Conservation (phyloP, 495 filamentous ascomycete genomes). For the Penicillium ucsense region DNA sequence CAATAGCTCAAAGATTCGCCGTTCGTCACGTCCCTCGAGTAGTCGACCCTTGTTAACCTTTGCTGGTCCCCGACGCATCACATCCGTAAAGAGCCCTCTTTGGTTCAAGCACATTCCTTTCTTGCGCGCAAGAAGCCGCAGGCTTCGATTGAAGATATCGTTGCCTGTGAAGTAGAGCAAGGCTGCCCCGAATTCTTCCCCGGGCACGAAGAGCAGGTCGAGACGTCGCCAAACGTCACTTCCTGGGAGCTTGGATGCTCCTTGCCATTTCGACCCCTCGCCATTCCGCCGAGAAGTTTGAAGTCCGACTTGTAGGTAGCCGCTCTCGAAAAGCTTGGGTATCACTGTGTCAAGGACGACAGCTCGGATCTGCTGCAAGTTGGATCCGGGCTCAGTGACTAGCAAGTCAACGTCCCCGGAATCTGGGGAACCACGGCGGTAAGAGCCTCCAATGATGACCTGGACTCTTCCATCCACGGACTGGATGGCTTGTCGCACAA, state of each 20-base stretch:
- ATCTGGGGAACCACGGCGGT: slow-evolving; percentile 64
- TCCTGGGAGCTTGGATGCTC: slow-evolving; percentile 60
- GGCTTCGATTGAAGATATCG: slow-evolving; percentile 90
- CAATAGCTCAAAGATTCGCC: slow-evolving; percentile 74
- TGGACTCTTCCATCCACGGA: slow-evolving; percentile 54
- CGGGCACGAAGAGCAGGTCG: slow-evolving; percentile 80
- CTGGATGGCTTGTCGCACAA: slow-evolving; percentile 53
- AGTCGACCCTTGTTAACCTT: slow-evolving; percentile 66
- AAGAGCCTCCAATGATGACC: slow-evolving; percentile 73
- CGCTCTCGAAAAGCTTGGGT: slow-evolving; percentile 44
- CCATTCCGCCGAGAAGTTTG: slow-evolving; percentile 28
- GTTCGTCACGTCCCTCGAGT: slow-evolving; percentile 70
- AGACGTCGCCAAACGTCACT: slow-evolving; percentile 63
- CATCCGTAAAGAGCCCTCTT: slow-evolving; percentile 66
- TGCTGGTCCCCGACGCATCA: slow-evolving; percentile 48
- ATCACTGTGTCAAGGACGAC: slow-evolving; percentile 58
- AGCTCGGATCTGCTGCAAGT: slow-evolving; percentile 47
- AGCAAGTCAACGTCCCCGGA: slow-evolving; percentile 84
- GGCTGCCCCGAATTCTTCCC: slow-evolving; percentile 74
- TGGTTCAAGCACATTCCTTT: slow-evolving; percentile 86
- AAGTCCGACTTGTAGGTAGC: slow-evolving; percentile 51
- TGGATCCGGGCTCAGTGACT: slow-evolving; percentile 60
- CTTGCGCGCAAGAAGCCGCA: slow-evolving; percentile 72
- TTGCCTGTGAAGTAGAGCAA: slow-evolving; percentile 95
- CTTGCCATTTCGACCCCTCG: slow-evolving; percentile 74